Conservation (phyloP, 2,329 filamentous ascomycete species). For the Nemania sp. region DNA sequence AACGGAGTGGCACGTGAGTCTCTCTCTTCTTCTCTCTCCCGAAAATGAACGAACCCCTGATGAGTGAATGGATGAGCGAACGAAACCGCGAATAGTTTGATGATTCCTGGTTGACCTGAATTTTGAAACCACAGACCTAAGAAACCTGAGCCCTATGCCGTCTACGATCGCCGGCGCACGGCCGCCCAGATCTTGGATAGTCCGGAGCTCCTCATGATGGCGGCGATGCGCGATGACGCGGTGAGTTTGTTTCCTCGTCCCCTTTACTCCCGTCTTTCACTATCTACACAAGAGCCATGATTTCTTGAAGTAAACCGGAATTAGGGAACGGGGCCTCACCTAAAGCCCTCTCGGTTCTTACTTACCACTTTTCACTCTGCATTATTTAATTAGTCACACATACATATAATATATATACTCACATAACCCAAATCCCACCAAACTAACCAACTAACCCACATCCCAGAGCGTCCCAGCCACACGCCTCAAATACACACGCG, state of each 20-base stretch:
- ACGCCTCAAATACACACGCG: conserved; percentile 66
- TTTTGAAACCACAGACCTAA: conserved; percentile 6
- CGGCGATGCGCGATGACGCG: conserved; percentile 65
- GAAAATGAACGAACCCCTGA: not conserved
- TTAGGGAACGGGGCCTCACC: no score
- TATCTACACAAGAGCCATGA: not conserved
- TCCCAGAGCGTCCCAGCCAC: conserved; percentile 66
- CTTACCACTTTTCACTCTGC: no score
- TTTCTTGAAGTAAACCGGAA: not conserved
- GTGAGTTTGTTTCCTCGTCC: conserved; percentile 56
- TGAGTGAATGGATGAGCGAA: no score
- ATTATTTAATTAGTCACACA: no score
- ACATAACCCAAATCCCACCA: not conserved
- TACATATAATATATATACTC: no score
- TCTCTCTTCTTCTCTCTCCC: not conserved
- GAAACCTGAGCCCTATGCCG: conserved; percentile 54
- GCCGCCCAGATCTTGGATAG: conserved; percentile 67
- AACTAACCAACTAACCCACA: conserved; percentile 6
- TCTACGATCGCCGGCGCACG: conserved; percentile 59
- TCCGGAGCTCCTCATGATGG: conserved; percentile 70
- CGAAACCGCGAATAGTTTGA: no score
- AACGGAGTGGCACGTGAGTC: conserved; percentile 26
- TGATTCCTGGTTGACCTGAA: no score
- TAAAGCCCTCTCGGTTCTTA: no score
- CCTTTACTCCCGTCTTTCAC: not conserved